Conservation (phyloP, 306 rosid genomes). For the Sechiopsis laciniata region DNA sequence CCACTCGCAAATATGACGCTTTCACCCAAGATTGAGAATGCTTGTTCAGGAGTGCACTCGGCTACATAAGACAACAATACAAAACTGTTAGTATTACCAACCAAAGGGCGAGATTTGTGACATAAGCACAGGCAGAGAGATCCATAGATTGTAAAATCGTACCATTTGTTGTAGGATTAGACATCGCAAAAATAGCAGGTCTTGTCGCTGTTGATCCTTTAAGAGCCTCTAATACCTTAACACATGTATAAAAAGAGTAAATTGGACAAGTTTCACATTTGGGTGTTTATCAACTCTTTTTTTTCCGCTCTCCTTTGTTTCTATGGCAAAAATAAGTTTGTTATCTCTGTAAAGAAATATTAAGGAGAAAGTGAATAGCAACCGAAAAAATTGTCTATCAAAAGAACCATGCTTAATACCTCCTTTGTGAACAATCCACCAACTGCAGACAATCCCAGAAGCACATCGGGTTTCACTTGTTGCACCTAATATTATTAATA, state of each 20-base stretch:
- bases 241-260: neutral
- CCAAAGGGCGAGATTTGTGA: neutral
- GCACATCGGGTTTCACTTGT: constrained; percentile 96
- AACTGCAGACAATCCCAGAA: constrained; percentile 95
- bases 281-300: neutral
- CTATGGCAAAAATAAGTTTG: neutral
- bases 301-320: neutral
- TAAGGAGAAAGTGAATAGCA: constrained; percentile 8
- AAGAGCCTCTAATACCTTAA: constrained; percentile 85
- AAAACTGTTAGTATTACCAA: neutral
- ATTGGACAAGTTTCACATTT: neutral
- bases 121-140: neutral
- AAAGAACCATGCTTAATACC: constrained; percentile 39
- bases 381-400: neutral
- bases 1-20: constrained; percentile 93
- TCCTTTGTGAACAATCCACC: constrained; percentile 95
- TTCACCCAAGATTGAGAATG: constrained; percentile 86
- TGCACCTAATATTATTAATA: constrained; percentile 47
- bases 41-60: constrained; percentile 95
- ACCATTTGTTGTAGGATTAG: constrained; percentile 98
- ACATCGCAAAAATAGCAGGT: constrained; percentile 98
- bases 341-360: neutral
- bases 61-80: constrained; percentile 37
- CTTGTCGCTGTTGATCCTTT: constrained; percentile 92
- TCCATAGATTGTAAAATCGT: neutral